phyloP scores from a whole-genome alignment of 306 rosid genomes.

The Inga oerstediana region DNA sequence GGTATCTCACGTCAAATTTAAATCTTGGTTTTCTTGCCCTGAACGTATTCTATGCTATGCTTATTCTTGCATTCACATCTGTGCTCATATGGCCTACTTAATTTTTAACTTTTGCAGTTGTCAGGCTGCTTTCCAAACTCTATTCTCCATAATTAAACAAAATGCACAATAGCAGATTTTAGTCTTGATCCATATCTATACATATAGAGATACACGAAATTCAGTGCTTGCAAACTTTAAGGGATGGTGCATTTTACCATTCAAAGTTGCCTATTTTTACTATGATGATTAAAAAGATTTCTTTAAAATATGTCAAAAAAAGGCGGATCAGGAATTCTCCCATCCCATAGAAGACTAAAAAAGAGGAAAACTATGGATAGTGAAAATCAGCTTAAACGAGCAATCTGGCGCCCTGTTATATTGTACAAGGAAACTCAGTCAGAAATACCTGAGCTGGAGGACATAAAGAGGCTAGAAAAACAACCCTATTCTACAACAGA shows the following conservation, averaged over 20 bases:
- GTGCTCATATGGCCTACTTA: constrained; percentile 20
- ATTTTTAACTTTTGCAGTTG: constrained; percentile 13
- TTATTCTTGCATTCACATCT: constrained; percentile 14
- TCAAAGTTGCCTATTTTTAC: not conserved
- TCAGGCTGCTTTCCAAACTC: not conserved
- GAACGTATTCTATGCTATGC: constrained; percentile 2
- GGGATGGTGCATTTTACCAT: not conserved
- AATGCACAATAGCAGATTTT: not conserved
- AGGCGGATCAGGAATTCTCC: not conserved
- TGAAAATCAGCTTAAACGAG: not conserved
- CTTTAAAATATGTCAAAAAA: not conserved
- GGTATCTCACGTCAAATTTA: constrained; percentile 20
- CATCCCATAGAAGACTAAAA: not conserved
- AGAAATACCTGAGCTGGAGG: not conserved
- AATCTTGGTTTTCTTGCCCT: constrained; percentile 14
- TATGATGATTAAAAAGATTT: not conserved
- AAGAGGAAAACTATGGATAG: not conserved
- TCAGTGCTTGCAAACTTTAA: not conserved
- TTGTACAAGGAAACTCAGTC: not conserved
- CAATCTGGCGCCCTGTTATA: not conserved
- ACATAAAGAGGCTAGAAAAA: not conserved
- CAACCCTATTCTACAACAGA: not conserved
- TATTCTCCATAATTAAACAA: not conserved
- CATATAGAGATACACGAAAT: constrained; percentile 17
- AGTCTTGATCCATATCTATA: not conserved